Evolutionary conservation across 1,284 basidiomycete species (phyloP).

Genomic region (Trichosporon coremiiforme): DNA sequence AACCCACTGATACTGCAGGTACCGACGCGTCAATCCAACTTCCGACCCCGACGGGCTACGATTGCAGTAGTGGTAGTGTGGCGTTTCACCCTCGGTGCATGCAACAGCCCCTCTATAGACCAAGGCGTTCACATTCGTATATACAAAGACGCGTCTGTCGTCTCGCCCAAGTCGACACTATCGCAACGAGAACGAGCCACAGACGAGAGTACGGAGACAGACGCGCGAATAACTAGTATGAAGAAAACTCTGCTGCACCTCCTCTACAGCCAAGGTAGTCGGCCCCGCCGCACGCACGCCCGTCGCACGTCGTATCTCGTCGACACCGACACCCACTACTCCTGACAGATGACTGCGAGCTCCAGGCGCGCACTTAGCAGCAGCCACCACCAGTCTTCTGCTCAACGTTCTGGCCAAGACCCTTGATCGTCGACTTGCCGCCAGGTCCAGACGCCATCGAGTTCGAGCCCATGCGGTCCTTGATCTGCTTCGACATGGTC

Average conservation of each 20-base stretch:
- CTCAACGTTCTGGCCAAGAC: constrained; percentile 72
- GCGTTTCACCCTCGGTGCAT: not conserved
- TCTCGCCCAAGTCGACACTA: not conserved
- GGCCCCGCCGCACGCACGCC: too few species aligned
- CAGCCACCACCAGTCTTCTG: constrained; percentile 73
- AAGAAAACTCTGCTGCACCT: constrained; percentile 1
- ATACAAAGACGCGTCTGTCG: constrained; percentile 32
- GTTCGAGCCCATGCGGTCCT: constrained; percentile 70
- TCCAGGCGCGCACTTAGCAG: constrained; percentile 60
- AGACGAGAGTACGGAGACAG: constrained; percentile 2
- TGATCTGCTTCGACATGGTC: constrained; percentile 99
- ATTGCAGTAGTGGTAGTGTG: not conserved
- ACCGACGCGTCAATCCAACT: too few species aligned
- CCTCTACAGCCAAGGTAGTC: not conserved
- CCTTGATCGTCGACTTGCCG: constrained; percentile 59
- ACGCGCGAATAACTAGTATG: not conserved
- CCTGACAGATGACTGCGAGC: constrained; percentile 1
- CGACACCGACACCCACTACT: constrained; percentile 1
- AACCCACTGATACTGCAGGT: not conserved
- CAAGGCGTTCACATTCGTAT: constrained; percentile 37
- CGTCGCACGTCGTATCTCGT: too few species aligned
- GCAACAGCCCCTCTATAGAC: constrained; percentile 21
- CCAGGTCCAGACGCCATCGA: constrained; percentile 58
- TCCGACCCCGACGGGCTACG: too few species aligned
- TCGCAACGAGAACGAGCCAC: not conserved